Base-by-base conservation (phyloP, 495 filamentous ascomycete genomes). In the Lasiosphaeriaceae sp. region DNA sequence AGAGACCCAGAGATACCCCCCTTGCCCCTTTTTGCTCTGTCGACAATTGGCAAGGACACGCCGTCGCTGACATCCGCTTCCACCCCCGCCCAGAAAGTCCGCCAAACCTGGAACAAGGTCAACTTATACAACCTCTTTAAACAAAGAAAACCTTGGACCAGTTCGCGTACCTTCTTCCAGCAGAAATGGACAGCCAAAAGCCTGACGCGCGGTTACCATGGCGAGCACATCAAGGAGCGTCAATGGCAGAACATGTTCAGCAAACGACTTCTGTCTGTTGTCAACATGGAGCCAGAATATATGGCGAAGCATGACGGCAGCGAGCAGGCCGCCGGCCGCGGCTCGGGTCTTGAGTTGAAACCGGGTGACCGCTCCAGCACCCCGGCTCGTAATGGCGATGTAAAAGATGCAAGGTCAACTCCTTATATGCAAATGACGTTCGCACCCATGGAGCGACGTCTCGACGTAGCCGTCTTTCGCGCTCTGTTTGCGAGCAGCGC, bases 81-180 rank as follows among this genome's bases (percentile, higher is more conserved):
- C 48, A 34, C 29, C 50, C 26, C 26, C 9, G 9, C 26, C 9
- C 9, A 31, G 26, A 31, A 31, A 31, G 66, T 97, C 71, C 88
- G 94, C 58, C 90, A 93, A 81, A 92, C 90, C 81, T 97, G 92
- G 95, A 95, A 90, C 76, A 96, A 96, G 74, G 92, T 90, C 80
- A 96, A 95, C 66, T 80, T 98, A 59, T 98, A 88, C 81, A 97
- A 96, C 77, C 74, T 98, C 58, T 66, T 73, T 24, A 78, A 79
- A 47, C 67, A 73, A 52, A 62, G 62, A 43, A 49, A 48, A 3
- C 65, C 54, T 3, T 29, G 48, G 5, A 76, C 77, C 21, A 61
- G 45, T 2, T 73, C 69, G 46, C 71, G 72, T 44, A 96, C 92
- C 47, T 93, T 89, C 77, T 98, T 95, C 83, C 94, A 98, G 78